phyloP scores from a whole-genome alignment of 345 rosid genomes.

The Citrus trifoliata region DNA sequence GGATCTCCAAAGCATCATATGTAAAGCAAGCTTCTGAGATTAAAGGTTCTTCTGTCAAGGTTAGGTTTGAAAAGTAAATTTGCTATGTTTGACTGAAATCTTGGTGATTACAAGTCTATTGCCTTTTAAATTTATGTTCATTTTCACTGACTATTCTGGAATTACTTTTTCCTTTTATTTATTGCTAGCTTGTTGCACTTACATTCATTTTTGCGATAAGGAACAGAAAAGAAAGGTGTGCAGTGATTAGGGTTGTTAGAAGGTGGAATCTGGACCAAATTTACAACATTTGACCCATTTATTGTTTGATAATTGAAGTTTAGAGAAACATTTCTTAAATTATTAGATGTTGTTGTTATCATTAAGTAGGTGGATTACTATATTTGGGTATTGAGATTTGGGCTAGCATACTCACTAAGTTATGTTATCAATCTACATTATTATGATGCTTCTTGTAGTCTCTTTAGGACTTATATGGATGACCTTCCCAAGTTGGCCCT shows the following conservation, averaged over 20 bases:
- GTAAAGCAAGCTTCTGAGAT: conserved; percentile 88
- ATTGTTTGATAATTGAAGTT: neutral
- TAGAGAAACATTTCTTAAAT: neutral
- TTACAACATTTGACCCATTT: neutral
- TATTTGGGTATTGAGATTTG: neutral
- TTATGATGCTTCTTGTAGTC: neutral
- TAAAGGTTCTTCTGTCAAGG: conserved; percentile 92
- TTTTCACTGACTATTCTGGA: neutral
- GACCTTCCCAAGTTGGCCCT: neutral
- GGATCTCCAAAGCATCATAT: conserved; percentile 84
- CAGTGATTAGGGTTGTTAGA: neutral
- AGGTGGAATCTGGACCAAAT: neutral
- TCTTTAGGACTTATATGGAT: neutral
- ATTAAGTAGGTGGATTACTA: neutral
- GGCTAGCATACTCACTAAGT: neutral
- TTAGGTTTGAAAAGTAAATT: conserved; percentile 23
- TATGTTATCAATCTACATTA: neutral
- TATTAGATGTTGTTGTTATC: neutral
- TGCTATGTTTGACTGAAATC: neutral
- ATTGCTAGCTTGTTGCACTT: neutral
- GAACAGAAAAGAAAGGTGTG: too few relatives aligned
- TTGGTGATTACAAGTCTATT: neutral
- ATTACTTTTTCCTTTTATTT: conserved; percentile 1
- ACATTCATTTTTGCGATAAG: neutral
- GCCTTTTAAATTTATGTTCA: neutral